These are phyloP conservation scores for Penicillium sp. DNA, from an alignment of 2,329 filamentous ascomycete species.

Conservation along the genomic window DNA sequence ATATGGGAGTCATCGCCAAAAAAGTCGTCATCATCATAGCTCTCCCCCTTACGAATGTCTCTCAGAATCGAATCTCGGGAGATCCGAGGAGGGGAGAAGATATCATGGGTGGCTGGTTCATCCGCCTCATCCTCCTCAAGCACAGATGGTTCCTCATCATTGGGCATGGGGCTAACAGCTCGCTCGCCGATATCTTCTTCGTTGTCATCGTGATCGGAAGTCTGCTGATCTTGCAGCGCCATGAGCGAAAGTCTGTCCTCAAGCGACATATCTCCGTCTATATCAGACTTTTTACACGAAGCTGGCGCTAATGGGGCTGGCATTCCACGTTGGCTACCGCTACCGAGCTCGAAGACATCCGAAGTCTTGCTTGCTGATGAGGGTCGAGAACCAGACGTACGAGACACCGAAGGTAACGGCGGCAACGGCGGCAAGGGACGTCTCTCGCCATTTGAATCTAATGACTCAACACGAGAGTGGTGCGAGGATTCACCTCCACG, in stretches of 20 bases:
- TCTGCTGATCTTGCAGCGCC: slow-evolving; percentile 70
- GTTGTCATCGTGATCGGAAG: neutral
- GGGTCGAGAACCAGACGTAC: slow-evolving; percentile 45
- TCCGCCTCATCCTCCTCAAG: slow-evolving; percentile 12
- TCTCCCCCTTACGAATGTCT: slow-evolving; percentile 72
- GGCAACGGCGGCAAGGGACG: slow-evolving; percentile 86
- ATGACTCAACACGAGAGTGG: slow-evolving; percentile 68
- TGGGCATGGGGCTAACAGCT: neutral
- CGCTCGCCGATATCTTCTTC: neutral
- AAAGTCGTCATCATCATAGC: slow-evolving; percentile 55
- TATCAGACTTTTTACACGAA: slow-evolving; percentile 71
- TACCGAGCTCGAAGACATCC: slow-evolving; percentile 70
- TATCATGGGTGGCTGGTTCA: slow-evolving; percentile 59
- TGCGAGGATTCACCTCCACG: slow-evolving; percentile 26
- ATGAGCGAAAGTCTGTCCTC: slow-evolving; percentile 85
- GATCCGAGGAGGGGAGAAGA: slow-evolving; percentile 68
- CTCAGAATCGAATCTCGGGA: slow-evolving; percentile 91
- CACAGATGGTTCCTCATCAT: neutral
- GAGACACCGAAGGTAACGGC: slow-evolving; percentile 65
- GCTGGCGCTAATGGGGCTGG: slow-evolving; percentile 71
- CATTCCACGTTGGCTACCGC: slow-evolving; percentile 65
- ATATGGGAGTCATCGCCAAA: slow-evolving; percentile 64
- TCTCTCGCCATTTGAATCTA: slow-evolving; percentile 75
- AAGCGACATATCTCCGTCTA: slow-evolving; percentile 76
- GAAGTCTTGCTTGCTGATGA: slow-evolving; percentile 65